phyloP scores from a whole-genome alignment of 1,284 basidiomycete genomes.

The Ceratobasidium sp. region DNA sequence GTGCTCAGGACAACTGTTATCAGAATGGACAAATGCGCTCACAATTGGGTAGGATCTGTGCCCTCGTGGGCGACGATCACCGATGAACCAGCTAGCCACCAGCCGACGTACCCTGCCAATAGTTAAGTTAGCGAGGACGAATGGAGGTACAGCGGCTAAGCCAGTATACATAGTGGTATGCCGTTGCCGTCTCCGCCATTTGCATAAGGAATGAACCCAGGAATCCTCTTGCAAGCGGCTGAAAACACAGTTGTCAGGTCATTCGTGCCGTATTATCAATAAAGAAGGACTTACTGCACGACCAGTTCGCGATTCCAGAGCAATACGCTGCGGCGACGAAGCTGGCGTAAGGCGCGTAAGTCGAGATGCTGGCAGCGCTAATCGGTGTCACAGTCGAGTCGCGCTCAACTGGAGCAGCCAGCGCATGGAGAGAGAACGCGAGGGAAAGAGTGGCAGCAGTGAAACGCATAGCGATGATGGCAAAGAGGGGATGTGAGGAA shows the following conservation, averaged over 20 bases:
- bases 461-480: constrained; percentile 14
- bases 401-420: constrained; percentile 17
- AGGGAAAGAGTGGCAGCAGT: not conserved
- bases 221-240: constrained; percentile 69
- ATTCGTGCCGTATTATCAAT: not conserved
- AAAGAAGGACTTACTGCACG: constrained; percentile 66
- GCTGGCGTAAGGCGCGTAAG: constrained; percentile 67
- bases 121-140: no score
- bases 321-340: constrained; percentile 73
- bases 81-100: constrained; percentile 53
- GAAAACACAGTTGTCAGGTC: not conserved
- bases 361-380: constrained; percentile 60
- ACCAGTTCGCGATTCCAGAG: constrained; percentile 64
- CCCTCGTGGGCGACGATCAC: constrained; percentile 59
- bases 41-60: constrained; percentile 61
- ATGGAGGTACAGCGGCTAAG: no score
- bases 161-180: constrained; percentile 67
- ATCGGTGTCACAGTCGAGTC: constrained; percentile 59
- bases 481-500: not conserved
- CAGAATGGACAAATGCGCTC: constrained; percentile 47
- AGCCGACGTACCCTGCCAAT: constrained; percentile 59
- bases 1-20: not conserved
- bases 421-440: constrained; percentile 3
- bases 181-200: constrained; percentile 69
- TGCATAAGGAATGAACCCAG: constrained; percentile 68